These are phyloP conservation scores for Articulospora tetracladia DNA, from an alignment of 495 filamentous ascomycete genomes.

Conservation along the genomic window DNA sequence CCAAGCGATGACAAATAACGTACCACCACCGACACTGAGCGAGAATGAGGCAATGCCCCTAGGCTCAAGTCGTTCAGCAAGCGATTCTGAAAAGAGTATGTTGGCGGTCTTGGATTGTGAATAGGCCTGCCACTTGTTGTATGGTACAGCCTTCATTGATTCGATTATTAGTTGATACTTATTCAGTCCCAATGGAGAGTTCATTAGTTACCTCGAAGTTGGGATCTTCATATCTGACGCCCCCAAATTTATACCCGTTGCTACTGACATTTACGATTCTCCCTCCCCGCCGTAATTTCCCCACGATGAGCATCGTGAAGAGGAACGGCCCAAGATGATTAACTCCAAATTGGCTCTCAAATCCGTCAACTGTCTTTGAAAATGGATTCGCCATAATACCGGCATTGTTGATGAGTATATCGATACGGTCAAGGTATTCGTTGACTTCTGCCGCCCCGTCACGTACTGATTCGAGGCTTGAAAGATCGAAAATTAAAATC, in stretches of 20 bases:
- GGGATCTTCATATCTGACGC: conserved; percentile 13
- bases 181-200: neutral
- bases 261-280: conserved; percentile 16
- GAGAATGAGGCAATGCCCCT: conserved; percentile 25
- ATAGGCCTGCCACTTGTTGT: conserved; percentile 38
- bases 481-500: neutral
- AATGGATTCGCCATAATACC: conserved; percentile 22
- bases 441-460: conserved; percentile 12
- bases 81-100: conserved; percentile 48
- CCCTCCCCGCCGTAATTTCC: conserved; percentile 8
- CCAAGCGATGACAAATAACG: neutral
- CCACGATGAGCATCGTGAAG: conserved; percentile 51
- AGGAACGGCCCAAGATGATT: conserved; percentile 59
- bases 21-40: neutral
- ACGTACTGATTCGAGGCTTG: conserved; percentile 7
- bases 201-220: conserved; percentile 11
- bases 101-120: conserved; percentile 57
- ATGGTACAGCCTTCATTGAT: neutral
- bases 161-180: neutral
- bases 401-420: conserved; percentile 27
- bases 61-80: conserved; percentile 27
- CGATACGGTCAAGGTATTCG: conserved; percentile 3
- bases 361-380: conserved; percentile 22
- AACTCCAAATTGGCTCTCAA: conserved; percentile 55
- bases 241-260: neutral